Base-by-base conservation (phyloP, 768 basidiomycete species). In the Agrocybe praecox region DNA sequence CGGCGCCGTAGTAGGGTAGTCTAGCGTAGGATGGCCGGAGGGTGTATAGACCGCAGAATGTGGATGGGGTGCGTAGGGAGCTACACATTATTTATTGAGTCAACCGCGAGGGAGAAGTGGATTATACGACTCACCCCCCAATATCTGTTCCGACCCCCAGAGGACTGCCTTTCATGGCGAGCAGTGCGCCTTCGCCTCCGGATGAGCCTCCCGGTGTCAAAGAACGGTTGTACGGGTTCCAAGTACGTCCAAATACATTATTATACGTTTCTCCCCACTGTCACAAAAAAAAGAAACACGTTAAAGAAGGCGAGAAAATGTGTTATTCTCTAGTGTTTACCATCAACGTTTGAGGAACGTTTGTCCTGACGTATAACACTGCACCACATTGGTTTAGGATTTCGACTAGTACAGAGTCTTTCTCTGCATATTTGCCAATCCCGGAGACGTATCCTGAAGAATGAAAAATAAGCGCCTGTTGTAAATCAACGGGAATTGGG, bases 311-410 rank as follows among this genome's bases (percentile, higher is more conserved):
- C n/a, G n/a, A n/a, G n/a, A n/a, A n/a, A n/a, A n/a, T n/a, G n/a
- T n/a, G n/a, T n/a, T n/a, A n/a, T n/a, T n/a, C n/a, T n/a, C n/a
- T 36, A 42, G 43, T 29, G 42, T 40, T 3, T 40, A 86, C 89
- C 86, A 89, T 86, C 8, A 91, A 69, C 2, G 89, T 88, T 66
- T 92, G 90, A 0, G 89, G 88, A 15, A 90, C 72, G 61, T 90
- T 90, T 1, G 88, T 90, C 61, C 82, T 82, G 6, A 89, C 86
- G 53, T 85, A 92, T 0, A 84, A 79, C 2, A 92, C 78, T 1
- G 89, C 90, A 0, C 92, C 92, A 4, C 79, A 77, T 5, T 79
- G 79, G 55, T 82, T 76, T 19, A 93, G 71, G 29, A 90, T 80
- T 49, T 89, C 84, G 12, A 83, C 85, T 0, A 93, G 72, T 2